phyloP scores from a whole-genome alignment of 2,329 filamentous ascomycete species.

The Nannizziopsis barbatae region DNA sequence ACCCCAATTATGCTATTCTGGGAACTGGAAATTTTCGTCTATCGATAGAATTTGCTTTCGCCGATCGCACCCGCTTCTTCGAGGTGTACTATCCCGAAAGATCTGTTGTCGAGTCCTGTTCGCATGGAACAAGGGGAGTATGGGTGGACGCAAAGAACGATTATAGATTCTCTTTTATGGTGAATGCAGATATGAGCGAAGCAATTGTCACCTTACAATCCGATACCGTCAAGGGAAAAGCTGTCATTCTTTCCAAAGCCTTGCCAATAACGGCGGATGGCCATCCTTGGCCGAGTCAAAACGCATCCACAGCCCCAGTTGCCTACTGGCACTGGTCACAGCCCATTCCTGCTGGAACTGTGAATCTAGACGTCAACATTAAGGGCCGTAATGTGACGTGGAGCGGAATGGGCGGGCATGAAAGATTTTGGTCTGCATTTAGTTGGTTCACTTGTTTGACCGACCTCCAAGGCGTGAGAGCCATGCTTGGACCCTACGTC shows the following conservation, averaged over 20 bases:
- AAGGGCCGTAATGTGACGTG: conserved; percentile 13
- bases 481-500: conserved; percentile 1
- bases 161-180: conserved; percentile 12
- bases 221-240: conserved; percentile 10
- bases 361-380: conserved; percentile 13
- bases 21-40: conserved; percentile 22
- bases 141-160: conserved; percentile 11
- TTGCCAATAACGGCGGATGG: conserved; percentile 15
- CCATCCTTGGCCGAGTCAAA: conserved; percentile 1
- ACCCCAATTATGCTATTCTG: conserved; percentile 23
- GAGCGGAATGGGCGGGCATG: conserved; percentile 19
- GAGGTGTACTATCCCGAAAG: conserved; percentile 20
- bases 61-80: conserved; percentile 18
- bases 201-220: conserved; percentile 8
- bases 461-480: background rate
- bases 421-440: conserved; percentile 20
- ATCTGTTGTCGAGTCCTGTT: conserved; percentile 19
- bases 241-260: conserved; percentile 15
- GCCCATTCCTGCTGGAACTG: conserved; percentile 16
- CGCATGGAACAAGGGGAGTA: conserved; percentile 5
- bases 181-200: conserved; percentile 15
- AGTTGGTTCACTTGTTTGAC: conserved; percentile 14
- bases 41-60: conserved; percentile 19
- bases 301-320: conserved; percentile 9
- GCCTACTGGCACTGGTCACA: conserved; percentile 17